A percentile compares a stretch with the other conserved stretches of the same genome.
These are phyloP conservation scores for Fusarium decemcellulare DNA, from an alignment of 2,329 filamentous ascomycete genomes.

Conservation along the genomic window DNA sequence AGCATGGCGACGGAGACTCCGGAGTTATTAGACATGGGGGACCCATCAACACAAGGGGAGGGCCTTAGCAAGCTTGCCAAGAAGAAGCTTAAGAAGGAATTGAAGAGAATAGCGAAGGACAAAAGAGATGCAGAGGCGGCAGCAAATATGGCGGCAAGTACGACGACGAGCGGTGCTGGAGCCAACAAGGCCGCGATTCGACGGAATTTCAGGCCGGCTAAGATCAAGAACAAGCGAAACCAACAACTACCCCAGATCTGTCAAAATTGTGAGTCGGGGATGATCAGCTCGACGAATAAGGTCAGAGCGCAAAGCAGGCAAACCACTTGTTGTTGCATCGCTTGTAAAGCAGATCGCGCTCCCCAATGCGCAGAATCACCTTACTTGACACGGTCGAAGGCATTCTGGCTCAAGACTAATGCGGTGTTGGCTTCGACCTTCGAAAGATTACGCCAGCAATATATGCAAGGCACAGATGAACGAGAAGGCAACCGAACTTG, in stretches of 20 bases:
- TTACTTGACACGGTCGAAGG: not conserved
- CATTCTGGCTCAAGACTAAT: constrained; percentile 2
- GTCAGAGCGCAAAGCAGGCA: constrained; percentile 1
- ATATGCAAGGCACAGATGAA: not conserved
- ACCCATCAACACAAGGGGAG: constrained; percentile 1
- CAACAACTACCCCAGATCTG: not conserved
- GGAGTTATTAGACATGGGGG: not conserved
- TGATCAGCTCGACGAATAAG: not conserved
- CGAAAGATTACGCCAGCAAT: not conserved
- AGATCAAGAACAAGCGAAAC: not conserved
- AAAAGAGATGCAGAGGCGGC: not conserved
- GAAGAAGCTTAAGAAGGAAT: not conserved
- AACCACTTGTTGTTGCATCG: constrained; percentile 3
- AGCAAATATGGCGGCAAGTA: not conserved
- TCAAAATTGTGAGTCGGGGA: not conserved
- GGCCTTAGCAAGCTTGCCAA: not conserved
- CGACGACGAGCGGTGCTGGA: not conserved
- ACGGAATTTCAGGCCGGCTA: not conserved
- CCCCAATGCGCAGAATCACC: constrained; percentile 1
- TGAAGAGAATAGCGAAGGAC: not conserved
- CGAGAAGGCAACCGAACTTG: not conserved
- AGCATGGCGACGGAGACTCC: not conserved
- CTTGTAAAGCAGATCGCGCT: not conserved
- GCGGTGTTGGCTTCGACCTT: constrained; percentile 3
- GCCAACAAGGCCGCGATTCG: not conserved